Percentiles rank a stretch among this genome's conserved stretches.
Evolutionary conservation across 176 grass and related monocot genomes (phyloP).

Genomic region (Saccharum spontaneum): DNA sequence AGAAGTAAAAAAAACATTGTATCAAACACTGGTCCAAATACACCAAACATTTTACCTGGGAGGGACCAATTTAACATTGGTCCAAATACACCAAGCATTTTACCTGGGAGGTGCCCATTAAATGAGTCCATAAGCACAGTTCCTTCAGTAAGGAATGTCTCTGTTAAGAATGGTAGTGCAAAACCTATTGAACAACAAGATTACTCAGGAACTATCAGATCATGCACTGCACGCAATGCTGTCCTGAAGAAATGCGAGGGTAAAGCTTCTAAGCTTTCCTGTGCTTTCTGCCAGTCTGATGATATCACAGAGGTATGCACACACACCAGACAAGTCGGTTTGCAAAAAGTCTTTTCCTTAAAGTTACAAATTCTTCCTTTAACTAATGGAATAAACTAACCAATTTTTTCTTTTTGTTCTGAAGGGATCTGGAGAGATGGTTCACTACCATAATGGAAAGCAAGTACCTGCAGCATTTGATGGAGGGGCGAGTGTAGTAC

Average conservation of each 20-base stretch:
- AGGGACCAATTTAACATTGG: background rate
- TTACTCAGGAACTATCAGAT: slow-evolving; percentile 25
- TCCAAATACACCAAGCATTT: slow-evolving; percentile 10
- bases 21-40: background rate
- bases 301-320: slow-evolving; percentile 66
- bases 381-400: background rate
- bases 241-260: slow-evolving; percentile 59
- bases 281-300: slow-evolving; percentile 78
- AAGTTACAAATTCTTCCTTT: slow-evolving; percentile 11
- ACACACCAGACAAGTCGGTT: background rate
- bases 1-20: slow-evolving; percentile 31
- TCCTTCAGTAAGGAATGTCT: slow-evolving; percentile 23
- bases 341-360: background rate
- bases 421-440: slow-evolving; percentile 88
- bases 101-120: slow-evolving; percentile 19
- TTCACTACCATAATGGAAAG: slow-evolving; percentile 72
- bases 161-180: slow-evolving; percentile 13
- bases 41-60: slow-evolving; percentile 6
- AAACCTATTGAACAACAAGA: background rate
- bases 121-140: background rate
- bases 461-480: slow-evolving; percentile 54
- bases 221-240: slow-evolving; percentile 14
- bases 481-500: slow-evolving; percentile 53
- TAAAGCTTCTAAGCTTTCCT: slow-evolving; percentile 44
- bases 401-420: background rate